Conservation (phyloP, 2,329 filamentous ascomycete genomes). For the Aspergillus hiratsukae region DNA sequence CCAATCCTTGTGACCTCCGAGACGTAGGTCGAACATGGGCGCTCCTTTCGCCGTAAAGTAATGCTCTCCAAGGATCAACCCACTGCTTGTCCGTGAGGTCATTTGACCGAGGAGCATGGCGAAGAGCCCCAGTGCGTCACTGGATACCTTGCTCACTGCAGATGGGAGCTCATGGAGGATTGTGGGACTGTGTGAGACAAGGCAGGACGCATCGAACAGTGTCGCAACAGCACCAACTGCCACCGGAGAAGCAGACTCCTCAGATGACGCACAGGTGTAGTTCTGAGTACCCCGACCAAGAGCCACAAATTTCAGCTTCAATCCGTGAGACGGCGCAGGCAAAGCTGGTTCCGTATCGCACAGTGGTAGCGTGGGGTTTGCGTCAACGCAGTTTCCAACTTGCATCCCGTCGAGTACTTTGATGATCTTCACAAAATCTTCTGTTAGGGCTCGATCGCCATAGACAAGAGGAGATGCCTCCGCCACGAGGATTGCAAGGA, state of each 20-base stretch:
- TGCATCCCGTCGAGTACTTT: not conserved
- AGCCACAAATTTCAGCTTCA: conserved; percentile 42
- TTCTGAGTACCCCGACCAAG: conserved; percentile 49
- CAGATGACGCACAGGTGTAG: conserved; percentile 41
- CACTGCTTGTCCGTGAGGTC: conserved; percentile 8
- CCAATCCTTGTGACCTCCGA: conserved; percentile 22
- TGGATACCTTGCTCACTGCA: conserved; percentile 15
- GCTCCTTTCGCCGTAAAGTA: conserved; percentile 26
- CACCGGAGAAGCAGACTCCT: conserved; percentile 26
- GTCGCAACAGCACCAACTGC: conserved; percentile 44
- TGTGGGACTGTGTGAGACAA: conserved; percentile 23
- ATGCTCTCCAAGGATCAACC: conserved; percentile 34
- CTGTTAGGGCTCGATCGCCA: not conserved
- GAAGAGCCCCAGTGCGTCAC: conserved; percentile 26
- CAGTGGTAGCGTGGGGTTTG: conserved; percentile 12
- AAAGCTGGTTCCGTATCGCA: conserved; percentile 20
- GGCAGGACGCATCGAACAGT: conserved; percentile 42
- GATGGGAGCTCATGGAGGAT: conserved; percentile 27
- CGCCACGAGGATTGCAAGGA: not conserved
- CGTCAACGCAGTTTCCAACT: conserved; percentile 21
- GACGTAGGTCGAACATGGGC: conserved; percentile 31
- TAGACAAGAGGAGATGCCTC: not conserved
- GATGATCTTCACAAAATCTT: not conserved
- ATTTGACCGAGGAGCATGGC: conserved; percentile 15
- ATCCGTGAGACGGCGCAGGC: conserved; percentile 22